phyloP scores from a whole-genome alignment of 73 alveolate genomes.

The Paramecium biaurelia region DNA sequence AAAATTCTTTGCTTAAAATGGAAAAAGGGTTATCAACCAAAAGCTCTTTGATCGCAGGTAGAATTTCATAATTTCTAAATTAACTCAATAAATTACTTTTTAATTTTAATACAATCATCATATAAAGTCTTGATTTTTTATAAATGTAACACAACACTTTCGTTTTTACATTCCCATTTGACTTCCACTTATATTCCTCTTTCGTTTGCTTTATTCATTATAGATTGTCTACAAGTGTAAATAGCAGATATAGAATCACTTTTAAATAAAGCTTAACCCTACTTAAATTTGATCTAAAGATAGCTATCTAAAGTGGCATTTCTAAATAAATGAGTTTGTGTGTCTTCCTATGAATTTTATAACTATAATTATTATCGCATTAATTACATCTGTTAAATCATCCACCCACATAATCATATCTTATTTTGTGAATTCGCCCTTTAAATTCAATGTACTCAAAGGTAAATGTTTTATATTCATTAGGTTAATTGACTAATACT shows the following conservation, averaged over 20 bases:
- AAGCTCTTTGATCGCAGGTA: constrained; percentile 37
- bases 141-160: background rate
- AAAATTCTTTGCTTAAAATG: constrained; percentile 8
- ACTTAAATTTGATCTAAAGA: background rate
- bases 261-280: constrained; percentile 11
- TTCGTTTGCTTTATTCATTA: background rate
- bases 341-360: background rate
- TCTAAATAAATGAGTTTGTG: constrained; percentile 10
- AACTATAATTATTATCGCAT: background rate
- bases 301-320: background rate
- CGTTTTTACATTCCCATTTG: constrained; percentile 29
- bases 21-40: background rate
- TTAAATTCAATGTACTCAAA: background rate
- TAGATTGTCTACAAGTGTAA: background rate
- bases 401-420: constrained; percentile 22
- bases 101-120: background rate
- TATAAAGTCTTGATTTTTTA: background rate
- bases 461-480: constrained; percentile 2
- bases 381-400: constrained; percentile 22
- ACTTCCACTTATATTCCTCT: constrained; percentile 20
- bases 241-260: constrained; percentile 26
- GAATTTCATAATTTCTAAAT: constrained; percentile 19
- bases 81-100: background rate
- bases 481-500: background rate
- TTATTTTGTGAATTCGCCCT: background rate